A percentile compares a stretch with the other conserved stretches of the same genome.
phyloP scores from a whole-genome alignment of 2,329 filamentous ascomycete species.

The Tolypocladium endophyticum region DNA sequence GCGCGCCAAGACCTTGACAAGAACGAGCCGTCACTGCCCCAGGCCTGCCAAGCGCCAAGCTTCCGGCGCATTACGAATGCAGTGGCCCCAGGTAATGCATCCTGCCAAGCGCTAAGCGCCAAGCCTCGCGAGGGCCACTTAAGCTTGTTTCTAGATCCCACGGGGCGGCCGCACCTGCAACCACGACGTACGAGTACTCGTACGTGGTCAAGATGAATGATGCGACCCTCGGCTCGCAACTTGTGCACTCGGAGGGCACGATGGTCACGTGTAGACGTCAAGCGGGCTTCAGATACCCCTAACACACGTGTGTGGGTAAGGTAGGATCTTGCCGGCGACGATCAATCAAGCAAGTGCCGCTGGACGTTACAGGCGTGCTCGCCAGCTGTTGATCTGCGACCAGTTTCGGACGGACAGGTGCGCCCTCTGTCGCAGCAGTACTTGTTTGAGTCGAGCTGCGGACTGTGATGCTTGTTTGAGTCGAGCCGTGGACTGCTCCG shows the following conservation, averaged over 20 bases:
- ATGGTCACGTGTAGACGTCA: neutral
- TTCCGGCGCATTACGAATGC: neutral
- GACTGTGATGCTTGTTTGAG: neutral
- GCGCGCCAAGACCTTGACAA: neutral
- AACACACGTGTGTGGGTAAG: too few species aligned
- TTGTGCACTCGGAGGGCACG: neutral
- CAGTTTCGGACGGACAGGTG: neutral
- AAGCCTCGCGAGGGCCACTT: neutral
- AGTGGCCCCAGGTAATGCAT: neutral
- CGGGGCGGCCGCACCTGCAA: neutral
- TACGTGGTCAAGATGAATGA: neutral
- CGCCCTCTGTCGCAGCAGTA: neutral
- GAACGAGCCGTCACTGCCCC: neutral
- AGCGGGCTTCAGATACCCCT: neutral
- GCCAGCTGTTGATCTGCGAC: neutral
- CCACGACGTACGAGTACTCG: neutral
- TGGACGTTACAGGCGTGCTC: neutral
- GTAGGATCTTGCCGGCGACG: neutral
- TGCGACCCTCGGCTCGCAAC: neutral
- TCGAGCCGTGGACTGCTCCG: neutral
- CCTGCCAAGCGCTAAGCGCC: neutral
- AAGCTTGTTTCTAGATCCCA: neutral
- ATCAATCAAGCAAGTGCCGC: neutral
- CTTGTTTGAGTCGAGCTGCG: neutral
- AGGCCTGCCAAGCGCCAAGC: neutral